Evolutionary conservation across 345 rosid species (phyloP).

Genomic region (Limnanthes douglasii): DNA sequence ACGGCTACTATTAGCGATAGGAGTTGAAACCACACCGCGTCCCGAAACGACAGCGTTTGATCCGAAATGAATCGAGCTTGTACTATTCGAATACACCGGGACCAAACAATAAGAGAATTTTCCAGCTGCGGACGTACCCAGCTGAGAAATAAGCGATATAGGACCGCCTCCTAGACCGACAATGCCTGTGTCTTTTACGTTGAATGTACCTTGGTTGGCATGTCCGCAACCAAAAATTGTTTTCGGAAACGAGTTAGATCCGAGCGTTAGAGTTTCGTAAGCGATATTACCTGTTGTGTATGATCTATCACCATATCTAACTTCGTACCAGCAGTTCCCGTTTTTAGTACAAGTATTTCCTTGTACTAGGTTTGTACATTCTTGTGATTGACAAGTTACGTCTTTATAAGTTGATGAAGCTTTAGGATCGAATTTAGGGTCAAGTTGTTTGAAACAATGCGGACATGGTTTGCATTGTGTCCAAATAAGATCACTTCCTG

Average conservation of each 20-base stretch:
- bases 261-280: constrained; percentile 17
- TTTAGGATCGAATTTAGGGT: constrained; percentile 18
- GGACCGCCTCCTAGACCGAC: constrained; percentile 35
- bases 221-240: no score
- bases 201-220: constrained; percentile 18
- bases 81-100: constrained; percentile 2
- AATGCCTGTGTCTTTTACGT: constrained; percentile 22
- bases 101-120: constrained; percentile 37
- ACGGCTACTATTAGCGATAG: constrained; percentile 11
- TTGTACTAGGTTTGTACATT: no score
- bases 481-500: no score
- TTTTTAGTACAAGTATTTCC: no score
- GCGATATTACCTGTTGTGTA: constrained; percentile 19
- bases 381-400: constrained; percentile 9
- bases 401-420: constrained; percentile 13
- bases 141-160: constrained; percentile 24
- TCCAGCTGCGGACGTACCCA: constrained; percentile 7
- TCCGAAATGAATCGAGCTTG: constrained; percentile 29
- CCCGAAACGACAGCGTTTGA: constrained; percentile 2
- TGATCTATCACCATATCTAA: constrained; percentile 20
- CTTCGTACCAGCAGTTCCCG: constrained; percentile 20
- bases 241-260: no score
- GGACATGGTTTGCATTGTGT: no score
- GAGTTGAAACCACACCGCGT: constrained; percentile 13
- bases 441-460: constrained; percentile 17